Evolutionary conservation across 495 filamentous ascomycete species (phyloP).

Genomic region (Aspergillus asperescens): DNA sequence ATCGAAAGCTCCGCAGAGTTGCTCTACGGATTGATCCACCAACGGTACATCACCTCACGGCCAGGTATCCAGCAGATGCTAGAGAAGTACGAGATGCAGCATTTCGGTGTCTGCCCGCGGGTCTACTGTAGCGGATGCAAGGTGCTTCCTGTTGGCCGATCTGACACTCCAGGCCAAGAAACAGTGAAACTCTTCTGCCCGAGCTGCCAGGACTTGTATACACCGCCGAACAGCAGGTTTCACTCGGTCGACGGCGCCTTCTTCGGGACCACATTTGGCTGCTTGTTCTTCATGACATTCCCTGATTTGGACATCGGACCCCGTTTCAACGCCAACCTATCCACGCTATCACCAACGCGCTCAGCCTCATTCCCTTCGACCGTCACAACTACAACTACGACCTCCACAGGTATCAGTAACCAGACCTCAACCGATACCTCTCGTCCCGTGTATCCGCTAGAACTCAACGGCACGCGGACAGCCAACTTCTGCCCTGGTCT

Average conservation of each 20-base stretch:
- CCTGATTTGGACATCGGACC: constrained; percentile 77
- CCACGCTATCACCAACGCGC: constrained; percentile 23
- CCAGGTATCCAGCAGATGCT: constrained; percentile 98
- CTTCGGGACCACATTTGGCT: constrained; percentile 93
- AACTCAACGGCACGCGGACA: constrained; percentile 79
- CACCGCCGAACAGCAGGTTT: constrained; percentile 93
- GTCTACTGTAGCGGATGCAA: constrained; percentile 82
- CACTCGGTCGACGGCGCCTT: constrained; percentile 98
- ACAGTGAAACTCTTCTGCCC: constrained; percentile 99
- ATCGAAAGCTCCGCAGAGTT: constrained; percentile 97
- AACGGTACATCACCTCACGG: constrained; percentile 96
- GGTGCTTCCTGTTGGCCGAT: constrained; percentile 87
- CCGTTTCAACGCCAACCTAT: constrained; percentile 24
- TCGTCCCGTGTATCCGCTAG: constrained; percentile 45
- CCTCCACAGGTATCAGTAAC: constrained; percentile 16
- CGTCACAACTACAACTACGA: constrained; percentile 17
- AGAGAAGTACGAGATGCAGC: constrained; percentile 93
- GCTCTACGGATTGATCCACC: constrained; percentile 95
- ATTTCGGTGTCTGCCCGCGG: constrained; percentile 90
- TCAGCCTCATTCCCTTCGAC: constrained; percentile 28
- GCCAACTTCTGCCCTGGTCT: constrained; percentile 83
- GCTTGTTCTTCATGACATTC: constrained; percentile 96
- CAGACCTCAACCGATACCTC: constrained; percentile 23
- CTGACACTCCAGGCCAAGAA: constrained; percentile 90
- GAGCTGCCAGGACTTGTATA: constrained; percentile 93